Percentiles rank a stretch among this genome's conserved stretches.
Evolutionary conservation across 768 basidiomycete genomes (phyloP).

Genomic region (Xerocomus spinulosus): DNA sequence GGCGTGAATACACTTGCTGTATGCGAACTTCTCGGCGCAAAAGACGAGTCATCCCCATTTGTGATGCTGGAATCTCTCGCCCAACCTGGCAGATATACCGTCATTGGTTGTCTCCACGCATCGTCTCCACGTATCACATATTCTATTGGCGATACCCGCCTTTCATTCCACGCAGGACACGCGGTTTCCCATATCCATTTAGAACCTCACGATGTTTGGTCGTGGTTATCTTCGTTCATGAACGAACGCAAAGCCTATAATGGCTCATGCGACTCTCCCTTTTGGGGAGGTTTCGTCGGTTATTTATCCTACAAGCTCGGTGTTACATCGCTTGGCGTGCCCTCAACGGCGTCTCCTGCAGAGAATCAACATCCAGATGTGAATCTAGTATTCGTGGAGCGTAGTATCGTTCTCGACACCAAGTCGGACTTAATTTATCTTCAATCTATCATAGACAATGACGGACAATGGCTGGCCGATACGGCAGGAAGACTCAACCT

Average conservation of each 20-base stretch:
- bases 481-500: constrained; percentile 28
- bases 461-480: constrained; percentile 56
- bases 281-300: constrained; percentile 83
- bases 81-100: constrained; percentile 67
- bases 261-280: constrained; percentile 56
- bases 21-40: constrained; percentile 60
- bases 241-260: constrained; percentile 40
- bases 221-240: constrained; percentile 74
- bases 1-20: constrained; percentile 41
- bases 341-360: constrained; percentile 28
- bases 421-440: constrained; percentile 47
- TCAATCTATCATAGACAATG: constrained; percentile 59
- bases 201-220: constrained; percentile 57
- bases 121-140: constrained; percentile 57
- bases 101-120: constrained; percentile 57
- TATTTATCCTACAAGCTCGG: constrained; percentile 80
- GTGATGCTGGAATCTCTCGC: constrained; percentile 74
- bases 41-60: constrained; percentile 56
- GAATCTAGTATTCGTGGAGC: constrained; percentile 72
- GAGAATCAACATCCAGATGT: constrained; percentile 58
- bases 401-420: constrained; percentile 67
- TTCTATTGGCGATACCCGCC: constrained; percentile 43
- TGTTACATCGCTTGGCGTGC: constrained; percentile 48
- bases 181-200: constrained; percentile 39
- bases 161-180: constrained; percentile 42